Evolutionary conservation across 2,329 filamentous ascomycete species (phyloP).

Genomic region (Nigrograna mackinnonii): DNA sequence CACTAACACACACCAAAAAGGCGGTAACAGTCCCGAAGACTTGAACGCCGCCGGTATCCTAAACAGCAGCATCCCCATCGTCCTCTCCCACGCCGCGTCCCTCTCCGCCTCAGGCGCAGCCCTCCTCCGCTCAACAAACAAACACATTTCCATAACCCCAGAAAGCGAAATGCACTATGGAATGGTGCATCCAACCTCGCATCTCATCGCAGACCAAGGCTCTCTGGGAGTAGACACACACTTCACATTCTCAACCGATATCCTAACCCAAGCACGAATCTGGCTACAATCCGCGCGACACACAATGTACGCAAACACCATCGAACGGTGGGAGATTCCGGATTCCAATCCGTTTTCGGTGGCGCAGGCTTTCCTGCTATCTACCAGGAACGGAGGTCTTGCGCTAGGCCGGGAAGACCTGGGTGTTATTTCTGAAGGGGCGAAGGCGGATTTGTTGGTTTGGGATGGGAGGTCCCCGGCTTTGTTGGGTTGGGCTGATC

Average conservation of each 20-base stretch:
- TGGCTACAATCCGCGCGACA: constrained; percentile 56
- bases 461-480: constrained; percentile 55
- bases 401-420: constrained; percentile 57
- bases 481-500: constrained; percentile 59
- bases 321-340: constrained; percentile 49
- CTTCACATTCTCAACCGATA: constrained; percentile 55
- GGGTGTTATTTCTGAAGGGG: constrained; percentile 53
- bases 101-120: constrained; percentile 44
- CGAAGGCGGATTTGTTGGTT: constrained; percentile 59
- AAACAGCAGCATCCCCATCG: constrained; percentile 50
- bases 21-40: constrained; percentile 27
- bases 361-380: constrained; percentile 59
- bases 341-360: constrained; percentile 56
- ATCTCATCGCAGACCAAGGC: constrained; percentile 54
- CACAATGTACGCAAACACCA: constrained; percentile 42
- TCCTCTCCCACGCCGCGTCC: constrained; percentile 58
- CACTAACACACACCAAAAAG: neutral
- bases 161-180: constrained; percentile 65
- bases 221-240: constrained; percentile 60
- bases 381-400: constrained; percentile 56
- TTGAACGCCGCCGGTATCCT: constrained; percentile 29
- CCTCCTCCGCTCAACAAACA: constrained; percentile 53
- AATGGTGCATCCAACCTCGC: constrained; percentile 51
- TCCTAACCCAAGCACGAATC: constrained; percentile 52
- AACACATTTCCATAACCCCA: constrained; percentile 61